Percentiles rank a stretch among this genome's conserved stretches.
Conservation (phyloP, 148 eudicot species). For the Cornus controversa region DNA sequence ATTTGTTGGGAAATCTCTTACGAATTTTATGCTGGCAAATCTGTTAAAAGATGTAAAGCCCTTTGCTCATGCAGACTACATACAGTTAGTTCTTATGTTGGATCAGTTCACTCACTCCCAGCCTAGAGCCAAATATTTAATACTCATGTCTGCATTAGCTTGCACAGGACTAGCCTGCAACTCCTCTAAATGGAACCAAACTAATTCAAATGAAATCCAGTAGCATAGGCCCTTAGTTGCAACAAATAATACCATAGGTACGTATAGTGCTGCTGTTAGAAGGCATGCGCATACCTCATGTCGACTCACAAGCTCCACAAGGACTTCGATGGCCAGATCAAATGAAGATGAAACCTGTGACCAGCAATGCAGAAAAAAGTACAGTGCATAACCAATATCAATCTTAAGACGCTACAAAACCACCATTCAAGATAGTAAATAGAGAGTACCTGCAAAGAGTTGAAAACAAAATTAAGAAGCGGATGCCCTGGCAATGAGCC, state of each 20-base stretch:
- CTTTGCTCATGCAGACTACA: too few relatives aligned
- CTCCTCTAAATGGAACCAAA: neutral
- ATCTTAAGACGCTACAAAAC: constrained; percentile 11
- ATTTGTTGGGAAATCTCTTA: too few relatives aligned
- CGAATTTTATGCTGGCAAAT: too few relatives aligned
- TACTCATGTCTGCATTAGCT: too few relatives aligned
- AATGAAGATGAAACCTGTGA: constrained; percentile 75
- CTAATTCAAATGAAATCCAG: neutral
- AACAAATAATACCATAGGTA: neutral
- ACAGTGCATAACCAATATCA: constrained; percentile 15
- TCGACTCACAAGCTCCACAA: constrained; percentile 84
- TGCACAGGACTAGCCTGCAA: neutral
- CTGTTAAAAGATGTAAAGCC: too few relatives aligned
- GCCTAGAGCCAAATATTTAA: too few relatives aligned
- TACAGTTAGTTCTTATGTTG: too few relatives aligned
- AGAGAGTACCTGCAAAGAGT: constrained; percentile 68
- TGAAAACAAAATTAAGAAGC: constrained; percentile 80
- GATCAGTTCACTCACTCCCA: too few relatives aligned
- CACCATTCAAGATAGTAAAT: constrained; percentile 12
- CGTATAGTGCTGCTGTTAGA: neutral
- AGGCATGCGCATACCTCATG: constrained; percentile 64
- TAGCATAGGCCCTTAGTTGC: neutral
- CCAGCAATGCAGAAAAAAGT: constrained; percentile 17
- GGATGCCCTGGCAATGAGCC: constrained; percentile 81
- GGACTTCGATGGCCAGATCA: constrained; percentile 88